A percentile compares a stretch with the other conserved stretches of the same genome.
These are phyloP conservation scores for Usnea hakonensis DNA, from an alignment of 495 filamentous ascomycete species.

Conservation along the genomic window DNA sequence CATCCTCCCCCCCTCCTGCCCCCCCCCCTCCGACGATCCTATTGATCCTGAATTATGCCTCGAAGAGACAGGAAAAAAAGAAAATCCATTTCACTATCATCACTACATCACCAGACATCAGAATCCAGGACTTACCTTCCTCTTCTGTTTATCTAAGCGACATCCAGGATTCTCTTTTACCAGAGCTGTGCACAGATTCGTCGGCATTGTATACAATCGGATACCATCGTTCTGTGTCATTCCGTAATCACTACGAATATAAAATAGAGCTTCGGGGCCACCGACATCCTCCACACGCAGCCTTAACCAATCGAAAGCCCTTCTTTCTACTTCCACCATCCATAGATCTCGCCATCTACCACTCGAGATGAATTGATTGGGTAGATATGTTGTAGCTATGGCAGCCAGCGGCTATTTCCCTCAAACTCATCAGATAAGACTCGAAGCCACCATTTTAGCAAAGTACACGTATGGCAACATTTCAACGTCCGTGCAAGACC, in stretches of 20 bases:
- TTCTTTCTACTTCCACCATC: not conserved
- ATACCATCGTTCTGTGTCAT: not conserved
- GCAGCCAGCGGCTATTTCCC: not conserved
- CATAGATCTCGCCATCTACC: not conserved
- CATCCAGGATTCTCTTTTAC: not conserved
- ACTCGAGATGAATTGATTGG: not conserved
- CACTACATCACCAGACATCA: not conserved
- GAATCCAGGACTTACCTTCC: not conserved
- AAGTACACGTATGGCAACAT: not conserved
- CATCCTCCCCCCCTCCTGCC: not conserved
- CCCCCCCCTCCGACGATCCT: not conserved
- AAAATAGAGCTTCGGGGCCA: constrained; percentile 5
- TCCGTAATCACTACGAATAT: constrained; percentile 1
- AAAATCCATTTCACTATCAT: not conserved
- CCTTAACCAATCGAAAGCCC: constrained; percentile 5
- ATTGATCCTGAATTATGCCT: not conserved
- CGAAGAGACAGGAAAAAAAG: not conserved
- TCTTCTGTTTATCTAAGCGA: not conserved
- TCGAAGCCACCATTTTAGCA: not conserved
- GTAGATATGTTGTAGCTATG: not conserved
- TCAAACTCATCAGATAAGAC: not conserved
- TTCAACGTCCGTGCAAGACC: not conserved
- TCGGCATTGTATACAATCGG: too few relatives aligned
- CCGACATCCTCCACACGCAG: constrained; percentile 6
- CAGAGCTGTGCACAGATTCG: not conserved